Conservation (phyloP, 345 rosid genomes). For the Gossypium arboreum region DNA sequence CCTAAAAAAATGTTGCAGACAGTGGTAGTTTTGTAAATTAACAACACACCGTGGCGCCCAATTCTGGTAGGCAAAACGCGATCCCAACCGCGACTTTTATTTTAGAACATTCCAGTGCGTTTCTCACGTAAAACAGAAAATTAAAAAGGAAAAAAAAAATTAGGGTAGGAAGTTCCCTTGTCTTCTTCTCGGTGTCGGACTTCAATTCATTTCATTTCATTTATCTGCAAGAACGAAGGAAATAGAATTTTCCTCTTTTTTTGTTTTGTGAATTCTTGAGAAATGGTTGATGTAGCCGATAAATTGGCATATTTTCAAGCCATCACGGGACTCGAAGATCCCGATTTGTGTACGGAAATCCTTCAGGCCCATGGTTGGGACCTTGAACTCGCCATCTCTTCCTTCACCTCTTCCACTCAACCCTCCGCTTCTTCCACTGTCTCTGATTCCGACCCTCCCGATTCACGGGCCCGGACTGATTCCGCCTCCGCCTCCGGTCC, state of each 20-base stretch:
- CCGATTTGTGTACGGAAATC: conserved; percentile 88
- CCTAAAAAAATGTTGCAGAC: not conserved
- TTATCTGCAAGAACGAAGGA: not conserved
- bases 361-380: conserved; percentile 98
- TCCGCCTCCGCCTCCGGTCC: conserved; percentile 2
- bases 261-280: conserved; percentile 6
- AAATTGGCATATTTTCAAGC: conserved; percentile 90
- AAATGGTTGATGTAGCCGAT: conserved; percentile 81
- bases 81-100: not conserved
- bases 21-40: conserved; percentile 4
- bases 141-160: not conserved
- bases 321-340: conserved; percentile 88
- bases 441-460: conserved; percentile 28
- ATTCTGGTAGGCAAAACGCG: not conserved
- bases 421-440: conserved; percentile 20
- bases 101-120: not conserved
- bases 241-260: not conserved
- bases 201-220: no score
- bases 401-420: conserved; percentile 50
- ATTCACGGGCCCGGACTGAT: conserved; percentile 19
- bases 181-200: not conserved
- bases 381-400: conserved; percentile 93
- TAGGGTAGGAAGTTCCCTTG: not conserved
- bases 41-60: not conserved
- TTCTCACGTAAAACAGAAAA: not conserved